Conservation (phyloP, 371 early-diverging fungal genomes). For the Lichtheimia hyalospora region DNA sequence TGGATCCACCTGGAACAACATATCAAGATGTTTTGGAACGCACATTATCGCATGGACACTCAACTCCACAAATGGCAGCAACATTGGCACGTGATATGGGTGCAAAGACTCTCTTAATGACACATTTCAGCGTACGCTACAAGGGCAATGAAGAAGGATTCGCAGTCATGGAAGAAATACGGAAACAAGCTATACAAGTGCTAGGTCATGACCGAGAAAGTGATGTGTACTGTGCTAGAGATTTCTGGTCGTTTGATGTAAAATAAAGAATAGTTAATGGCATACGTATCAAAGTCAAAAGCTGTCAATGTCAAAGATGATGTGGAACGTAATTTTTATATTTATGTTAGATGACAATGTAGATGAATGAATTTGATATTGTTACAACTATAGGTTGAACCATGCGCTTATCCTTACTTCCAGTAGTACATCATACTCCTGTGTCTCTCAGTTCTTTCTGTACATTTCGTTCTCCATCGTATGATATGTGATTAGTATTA, state of each 20-base stretch:
- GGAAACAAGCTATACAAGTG: conserved; percentile 34
- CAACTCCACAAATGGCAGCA: conserved; percentile 67
- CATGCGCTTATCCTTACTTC: no score
- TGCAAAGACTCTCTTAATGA: conserved; percentile 49
- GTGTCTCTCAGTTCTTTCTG: no score
- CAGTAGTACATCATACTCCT: no score
- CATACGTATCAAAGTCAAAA: no score
- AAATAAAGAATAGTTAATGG: background rate
- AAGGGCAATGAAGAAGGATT: conserved; percentile 49
- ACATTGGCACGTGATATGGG: conserved; percentile 39
- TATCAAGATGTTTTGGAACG: conserved; percentile 25
- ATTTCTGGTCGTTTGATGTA: conserved; percentile 44
- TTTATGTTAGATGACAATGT: no score
- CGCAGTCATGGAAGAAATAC: conserved; percentile 56
- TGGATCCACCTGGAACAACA: conserved; percentile 19
- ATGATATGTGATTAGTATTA: no score
- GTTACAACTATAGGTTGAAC: no score
- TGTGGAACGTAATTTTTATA: no score
- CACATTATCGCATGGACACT: conserved; percentile 56
- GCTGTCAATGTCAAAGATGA: no score
- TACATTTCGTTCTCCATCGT: no score
- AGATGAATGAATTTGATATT: no score
- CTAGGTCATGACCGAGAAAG: conserved; percentile 36
- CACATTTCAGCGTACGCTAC: conserved; percentile 63
- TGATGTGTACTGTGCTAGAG: conserved; percentile 44